Conservation (phyloP, 2,329 filamentous ascomycete genomes). For the Orbilia oligospora region DNA sequence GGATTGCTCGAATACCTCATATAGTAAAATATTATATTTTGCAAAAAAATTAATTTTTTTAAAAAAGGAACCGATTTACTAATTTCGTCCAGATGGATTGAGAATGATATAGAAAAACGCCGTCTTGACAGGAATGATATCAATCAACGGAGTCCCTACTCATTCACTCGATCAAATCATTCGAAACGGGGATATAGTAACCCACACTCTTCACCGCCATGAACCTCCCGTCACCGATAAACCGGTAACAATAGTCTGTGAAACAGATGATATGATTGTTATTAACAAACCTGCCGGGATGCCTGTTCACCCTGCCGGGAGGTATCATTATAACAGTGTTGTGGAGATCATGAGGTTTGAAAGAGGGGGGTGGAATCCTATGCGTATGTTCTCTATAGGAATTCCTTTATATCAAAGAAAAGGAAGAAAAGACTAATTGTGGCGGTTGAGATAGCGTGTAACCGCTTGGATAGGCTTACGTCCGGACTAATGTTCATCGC, state of each 20-base stretch:
- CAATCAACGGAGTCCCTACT: slow-evolving; percentile 81
- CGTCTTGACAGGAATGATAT: slow-evolving; percentile 83
- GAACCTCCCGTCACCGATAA: slow-evolving; percentile 91
- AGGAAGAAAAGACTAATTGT: neutral
- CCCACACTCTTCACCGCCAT: slow-evolving; percentile 93
- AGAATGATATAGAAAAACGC: slow-evolving; percentile 73
- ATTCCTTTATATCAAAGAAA: neutral
- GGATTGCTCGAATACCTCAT: neutral
- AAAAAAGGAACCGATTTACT: neutral
- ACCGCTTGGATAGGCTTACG: slow-evolving; percentile 92
- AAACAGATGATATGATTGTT: slow-evolving; percentile 92
- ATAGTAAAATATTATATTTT: no score
- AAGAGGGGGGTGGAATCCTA: slow-evolving; percentile 73
- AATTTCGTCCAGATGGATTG: neutral
- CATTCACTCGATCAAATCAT: slow-evolving; percentile 78
- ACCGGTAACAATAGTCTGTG: slow-evolving; percentile 85
- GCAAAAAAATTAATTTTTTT: no score
- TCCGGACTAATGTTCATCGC: slow-evolving; percentile 99
- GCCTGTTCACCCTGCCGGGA: slow-evolving; percentile 92
- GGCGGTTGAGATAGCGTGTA: slow-evolving; percentile 75
- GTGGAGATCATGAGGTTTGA: slow-evolving; percentile 93
- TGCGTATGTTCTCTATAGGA: slow-evolving; percentile 66
- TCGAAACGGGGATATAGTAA: slow-evolving; percentile 90
- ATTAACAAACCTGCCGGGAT: slow-evolving; percentile 97
- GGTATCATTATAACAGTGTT: slow-evolving; percentile 95